Evolutionary conservation across 73 alveolate genomes (phyloP).

Genomic region (Breviolum minutum): DNA sequence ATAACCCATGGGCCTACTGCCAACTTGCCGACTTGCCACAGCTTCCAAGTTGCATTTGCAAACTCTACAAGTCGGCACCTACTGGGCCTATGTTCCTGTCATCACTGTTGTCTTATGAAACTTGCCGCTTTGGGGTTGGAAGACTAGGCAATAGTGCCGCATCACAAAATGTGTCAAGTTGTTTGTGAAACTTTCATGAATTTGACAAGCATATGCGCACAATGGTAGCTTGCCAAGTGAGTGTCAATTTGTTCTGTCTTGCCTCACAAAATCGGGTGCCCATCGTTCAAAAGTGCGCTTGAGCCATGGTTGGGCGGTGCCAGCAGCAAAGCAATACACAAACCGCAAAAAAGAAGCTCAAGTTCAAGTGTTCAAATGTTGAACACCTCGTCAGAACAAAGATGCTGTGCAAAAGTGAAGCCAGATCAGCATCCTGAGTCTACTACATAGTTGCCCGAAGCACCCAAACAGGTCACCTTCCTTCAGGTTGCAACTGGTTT

Average conservation of each 20-base stretch:
- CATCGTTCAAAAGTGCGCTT: constrained; percentile 15
- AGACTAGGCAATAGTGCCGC: too few relatives aligned
- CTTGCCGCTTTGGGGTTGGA: too few relatives aligned
- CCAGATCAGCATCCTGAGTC: background rate
- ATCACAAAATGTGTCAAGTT: too few relatives aligned
- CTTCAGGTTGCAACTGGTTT: background rate
- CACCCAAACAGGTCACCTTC: constrained; percentile 73
- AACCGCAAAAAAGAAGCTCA: background rate
- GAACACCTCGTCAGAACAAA: too few relatives aligned
- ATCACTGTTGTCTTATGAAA: too few relatives aligned
- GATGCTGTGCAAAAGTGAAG: too few relatives aligned
- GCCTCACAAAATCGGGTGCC: background rate
- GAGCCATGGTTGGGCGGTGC: background rate
- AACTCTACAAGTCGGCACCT: constrained; percentile 2
- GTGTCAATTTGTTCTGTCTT: too few relatives aligned
- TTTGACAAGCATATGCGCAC: too few relatives aligned
- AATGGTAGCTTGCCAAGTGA: too few relatives aligned
- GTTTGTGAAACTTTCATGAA: too few relatives aligned
- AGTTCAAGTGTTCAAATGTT: too few relatives aligned
- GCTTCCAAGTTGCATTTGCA: constrained; percentile 26
- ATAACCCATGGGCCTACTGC: background rate
- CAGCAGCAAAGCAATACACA: background rate
- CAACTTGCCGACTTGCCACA: constrained; percentile 11
- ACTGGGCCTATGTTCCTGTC: too few relatives aligned
- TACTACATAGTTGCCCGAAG: constrained; percentile 48